Evolutionary conservation across 768 basidiomycete genomes (phyloP).

Genomic region (Mycena rebaudengoi): DNA sequence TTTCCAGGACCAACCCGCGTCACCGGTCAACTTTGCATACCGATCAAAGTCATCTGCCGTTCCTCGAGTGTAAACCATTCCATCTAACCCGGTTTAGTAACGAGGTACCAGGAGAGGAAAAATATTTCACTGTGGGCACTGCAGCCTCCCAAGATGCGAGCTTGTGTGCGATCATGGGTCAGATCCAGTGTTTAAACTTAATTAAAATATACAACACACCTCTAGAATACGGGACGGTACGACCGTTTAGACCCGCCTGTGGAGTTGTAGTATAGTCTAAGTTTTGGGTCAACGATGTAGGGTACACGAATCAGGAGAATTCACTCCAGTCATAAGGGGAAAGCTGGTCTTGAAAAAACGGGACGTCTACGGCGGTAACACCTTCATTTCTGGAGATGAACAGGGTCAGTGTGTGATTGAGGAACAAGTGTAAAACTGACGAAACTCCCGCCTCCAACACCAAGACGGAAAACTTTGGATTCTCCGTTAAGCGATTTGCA

Average conservation of each 20-base stretch:
- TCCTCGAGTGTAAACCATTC: conserved; percentile 46
- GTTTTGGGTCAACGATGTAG: too few species aligned
- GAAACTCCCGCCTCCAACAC: too few species aligned
- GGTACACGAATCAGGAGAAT: too few species aligned
- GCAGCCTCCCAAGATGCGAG: conserved; percentile 3
- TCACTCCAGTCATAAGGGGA: too few species aligned
- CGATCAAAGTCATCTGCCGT: conserved; percentile 47
- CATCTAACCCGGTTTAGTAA: conserved; percentile 31
- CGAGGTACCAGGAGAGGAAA: background rate
- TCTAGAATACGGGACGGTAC: background rate
- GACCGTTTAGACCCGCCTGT: conserved; percentile 1
- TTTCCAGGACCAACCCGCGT: conserved; percentile 49
- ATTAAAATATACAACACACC: background rate
- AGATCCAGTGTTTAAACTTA: background rate
- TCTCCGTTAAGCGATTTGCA: too few species aligned
- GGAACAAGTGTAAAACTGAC: too few species aligned
- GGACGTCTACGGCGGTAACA: too few species aligned
- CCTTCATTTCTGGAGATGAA: too few species aligned
- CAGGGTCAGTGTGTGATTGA: too few species aligned
- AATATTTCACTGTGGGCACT: conserved; percentile 2
- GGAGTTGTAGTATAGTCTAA: conserved; percentile 6
- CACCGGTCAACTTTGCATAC: conserved; percentile 41
- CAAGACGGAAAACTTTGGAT: too few species aligned
- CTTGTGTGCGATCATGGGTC: background rate
- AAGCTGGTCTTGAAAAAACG: too few species aligned